A percentile compares a stretch with the other conserved stretches of the same genome.
Conservation (phyloP, 2,329 filamentous ascomycete species). For the Zymoseptoria crescenta region DNA sequence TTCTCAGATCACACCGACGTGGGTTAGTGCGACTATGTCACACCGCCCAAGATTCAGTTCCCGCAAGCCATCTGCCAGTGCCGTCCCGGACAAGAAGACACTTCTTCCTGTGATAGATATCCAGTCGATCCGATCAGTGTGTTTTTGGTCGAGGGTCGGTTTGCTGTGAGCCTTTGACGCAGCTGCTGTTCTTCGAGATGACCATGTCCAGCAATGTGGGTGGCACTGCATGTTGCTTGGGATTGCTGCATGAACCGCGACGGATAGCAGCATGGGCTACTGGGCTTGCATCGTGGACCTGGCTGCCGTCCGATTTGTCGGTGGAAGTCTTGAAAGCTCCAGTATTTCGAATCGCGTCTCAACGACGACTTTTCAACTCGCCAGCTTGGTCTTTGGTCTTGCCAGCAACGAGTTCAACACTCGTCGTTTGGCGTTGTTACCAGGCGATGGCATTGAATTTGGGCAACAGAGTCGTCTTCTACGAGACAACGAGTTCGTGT, state of each 20-base stretch:
- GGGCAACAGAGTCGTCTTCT: slow-evolving; percentile 3
- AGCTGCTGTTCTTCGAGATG: background rate
- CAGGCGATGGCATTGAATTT: background rate
- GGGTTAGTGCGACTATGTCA: too few species aligned
- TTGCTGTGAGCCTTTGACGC: background rate
- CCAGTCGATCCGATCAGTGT: background rate
- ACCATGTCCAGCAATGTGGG: background rate
- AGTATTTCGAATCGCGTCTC: background rate
- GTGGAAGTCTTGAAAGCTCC: background rate
- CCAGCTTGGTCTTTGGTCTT: background rate
- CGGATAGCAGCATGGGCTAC: background rate
- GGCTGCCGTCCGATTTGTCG: background rate
- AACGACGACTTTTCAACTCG: background rate
- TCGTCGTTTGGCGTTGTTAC: background rate
- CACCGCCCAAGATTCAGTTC: too few species aligned
- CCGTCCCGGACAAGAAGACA: too few species aligned
- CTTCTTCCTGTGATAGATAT: too few species aligned
- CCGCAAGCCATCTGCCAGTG: too few species aligned
- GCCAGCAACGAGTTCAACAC: background rate
- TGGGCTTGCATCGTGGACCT: background rate
- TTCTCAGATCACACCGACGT: too few species aligned
- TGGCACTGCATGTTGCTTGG: background rate
- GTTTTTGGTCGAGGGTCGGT: background rate
- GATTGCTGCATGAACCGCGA: background rate
- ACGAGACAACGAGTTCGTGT: slow-evolving; percentile 11